Percentiles rank a stretch among this genome's conserved stretches.
These are phyloP conservation scores for Populus tomentosa DNA, from an alignment of 441 rosid genomes.

Conservation along the genomic window DNA sequence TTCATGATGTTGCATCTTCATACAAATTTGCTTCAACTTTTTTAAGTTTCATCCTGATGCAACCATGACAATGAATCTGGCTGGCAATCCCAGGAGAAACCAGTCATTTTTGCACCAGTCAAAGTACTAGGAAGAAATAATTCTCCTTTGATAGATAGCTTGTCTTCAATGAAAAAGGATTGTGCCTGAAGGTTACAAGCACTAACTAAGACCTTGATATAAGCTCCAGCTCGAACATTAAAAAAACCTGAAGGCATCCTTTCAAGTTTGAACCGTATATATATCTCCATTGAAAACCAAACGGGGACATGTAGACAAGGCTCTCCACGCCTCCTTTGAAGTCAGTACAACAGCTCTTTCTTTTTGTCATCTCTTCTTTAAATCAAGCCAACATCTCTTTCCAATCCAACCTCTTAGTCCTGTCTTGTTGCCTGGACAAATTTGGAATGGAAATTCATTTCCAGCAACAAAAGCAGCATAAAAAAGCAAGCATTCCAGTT, in stretches of 20 bases:
- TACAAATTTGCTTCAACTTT: too few species aligned
- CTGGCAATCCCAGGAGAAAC: not conserved
- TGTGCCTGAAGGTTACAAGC: conserved; percentile 9
- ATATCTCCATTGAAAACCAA: conserved; percentile 13
- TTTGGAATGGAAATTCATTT: conserved; percentile 49
- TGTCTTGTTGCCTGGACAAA: not conserved
- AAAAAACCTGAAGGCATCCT: conserved; percentile 16
- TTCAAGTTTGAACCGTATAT: not conserved
- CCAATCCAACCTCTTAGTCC: not conserved
- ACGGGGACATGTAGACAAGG: conserved; percentile 18
- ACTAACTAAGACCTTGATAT: conserved; percentile 15
- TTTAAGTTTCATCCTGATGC: not conserved
- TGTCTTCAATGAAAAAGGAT: conserved; percentile 6
- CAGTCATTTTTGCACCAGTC: conserved; percentile 10
- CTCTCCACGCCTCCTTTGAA: conserved; percentile 3
- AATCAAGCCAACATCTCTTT: not conserved
- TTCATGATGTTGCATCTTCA: too few species aligned
- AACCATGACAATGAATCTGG: not conserved
- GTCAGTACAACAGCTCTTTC: not conserved
- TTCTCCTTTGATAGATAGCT: conserved; percentile 5
- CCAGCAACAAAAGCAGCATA: conserved; percentile 33
- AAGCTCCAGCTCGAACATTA: conserved; percentile 18
- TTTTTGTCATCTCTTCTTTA: not conserved
- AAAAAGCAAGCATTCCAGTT: conserved; percentile 14
- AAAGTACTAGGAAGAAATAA: conserved; percentile 10